Evolutionary conservation across 2,329 filamentous ascomycete species (phyloP).

Genomic region (Microsporum audouinii): DNA sequence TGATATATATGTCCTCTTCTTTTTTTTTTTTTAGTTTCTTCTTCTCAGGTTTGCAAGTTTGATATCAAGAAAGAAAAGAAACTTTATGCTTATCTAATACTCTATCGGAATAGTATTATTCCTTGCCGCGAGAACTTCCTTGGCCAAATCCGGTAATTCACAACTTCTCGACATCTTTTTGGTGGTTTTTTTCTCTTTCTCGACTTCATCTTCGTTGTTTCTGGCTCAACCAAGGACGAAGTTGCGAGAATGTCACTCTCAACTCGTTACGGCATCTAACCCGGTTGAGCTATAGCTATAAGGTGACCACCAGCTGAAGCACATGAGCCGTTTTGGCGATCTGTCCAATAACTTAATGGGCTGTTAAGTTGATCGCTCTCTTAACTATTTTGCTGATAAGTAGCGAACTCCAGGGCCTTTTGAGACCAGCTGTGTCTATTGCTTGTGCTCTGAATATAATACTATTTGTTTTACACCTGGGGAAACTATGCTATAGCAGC

Average conservation of each 20-base stretch:
- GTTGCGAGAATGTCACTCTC: background rate
- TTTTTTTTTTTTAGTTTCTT: background rate
- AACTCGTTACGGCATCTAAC: background rate
- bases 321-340: background rate
- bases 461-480: background rate
- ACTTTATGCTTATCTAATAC: background rate
- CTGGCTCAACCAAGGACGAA: background rate
- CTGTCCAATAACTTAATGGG: background rate
- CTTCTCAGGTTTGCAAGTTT: background rate
- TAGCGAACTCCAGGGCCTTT: background rate
- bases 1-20: background rate
- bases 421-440: background rate
- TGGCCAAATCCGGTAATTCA: background rate
- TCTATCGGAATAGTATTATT: background rate
- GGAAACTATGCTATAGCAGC: background rate
- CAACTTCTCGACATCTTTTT: background rate
- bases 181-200: background rate
- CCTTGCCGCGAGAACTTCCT: background rate
- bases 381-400: background rate
- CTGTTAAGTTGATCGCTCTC: background rate
- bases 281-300: background rate
- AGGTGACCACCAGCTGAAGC: background rate
- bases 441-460: background rate
- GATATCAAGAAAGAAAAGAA: background rate
- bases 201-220: background rate